These are phyloP conservation scores for Blastobotrys americana DNA, from an alignment of 805 yeast genomes.

Conservation along the genomic window DNA sequence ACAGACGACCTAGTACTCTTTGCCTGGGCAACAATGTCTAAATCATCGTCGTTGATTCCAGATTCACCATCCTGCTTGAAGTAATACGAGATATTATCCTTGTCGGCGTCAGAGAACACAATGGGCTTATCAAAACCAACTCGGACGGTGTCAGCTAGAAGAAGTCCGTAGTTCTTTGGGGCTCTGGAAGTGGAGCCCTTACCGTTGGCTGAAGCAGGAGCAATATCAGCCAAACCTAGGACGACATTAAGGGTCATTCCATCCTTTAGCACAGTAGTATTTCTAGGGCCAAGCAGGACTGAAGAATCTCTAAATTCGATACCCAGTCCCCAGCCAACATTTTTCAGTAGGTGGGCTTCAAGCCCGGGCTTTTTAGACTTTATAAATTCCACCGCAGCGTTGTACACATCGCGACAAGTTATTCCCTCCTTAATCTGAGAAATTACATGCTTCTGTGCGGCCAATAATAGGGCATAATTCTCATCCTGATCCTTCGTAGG, in stretches of 20 bases:
- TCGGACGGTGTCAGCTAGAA: constrained; percentile 74
- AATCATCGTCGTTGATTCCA: constrained; percentile 31
- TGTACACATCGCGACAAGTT: constrained; percentile 59
- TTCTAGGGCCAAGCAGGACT: constrained; percentile 64
- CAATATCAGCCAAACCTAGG: constrained; percentile 65
- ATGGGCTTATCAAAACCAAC: constrained; percentile 56
- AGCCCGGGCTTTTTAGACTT: constrained; percentile 59
- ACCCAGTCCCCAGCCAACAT: constrained; percentile 84
- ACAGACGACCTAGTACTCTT: constrained; percentile 40
- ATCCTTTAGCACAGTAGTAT: constrained; percentile 56
- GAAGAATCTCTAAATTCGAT: constrained; percentile 80
- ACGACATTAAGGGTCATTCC: constrained; percentile 72
- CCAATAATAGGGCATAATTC: constrained; percentile 69
- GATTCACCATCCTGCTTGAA: constrained; percentile 61
- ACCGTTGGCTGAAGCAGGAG: constrained; percentile 34
- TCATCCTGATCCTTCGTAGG: constrained; percentile 73
- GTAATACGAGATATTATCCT: constrained; percentile 74
- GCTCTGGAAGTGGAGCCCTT: constrained; percentile 43
- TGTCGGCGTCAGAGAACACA: constrained; percentile 66
- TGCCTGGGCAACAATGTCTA: constrained; percentile 4
- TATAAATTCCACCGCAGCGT: constrained; percentile 53
- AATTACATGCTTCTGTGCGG: constrained; percentile 61
- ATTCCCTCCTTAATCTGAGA: constrained; percentile 59
- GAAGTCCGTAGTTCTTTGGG: constrained; percentile 57
- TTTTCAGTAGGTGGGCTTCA: constrained; percentile 58